These are phyloP conservation scores for Nigrospora osmanthi DNA, from an alignment of 2,329 filamentous ascomycete species.

Conservation along the genomic window DNA sequence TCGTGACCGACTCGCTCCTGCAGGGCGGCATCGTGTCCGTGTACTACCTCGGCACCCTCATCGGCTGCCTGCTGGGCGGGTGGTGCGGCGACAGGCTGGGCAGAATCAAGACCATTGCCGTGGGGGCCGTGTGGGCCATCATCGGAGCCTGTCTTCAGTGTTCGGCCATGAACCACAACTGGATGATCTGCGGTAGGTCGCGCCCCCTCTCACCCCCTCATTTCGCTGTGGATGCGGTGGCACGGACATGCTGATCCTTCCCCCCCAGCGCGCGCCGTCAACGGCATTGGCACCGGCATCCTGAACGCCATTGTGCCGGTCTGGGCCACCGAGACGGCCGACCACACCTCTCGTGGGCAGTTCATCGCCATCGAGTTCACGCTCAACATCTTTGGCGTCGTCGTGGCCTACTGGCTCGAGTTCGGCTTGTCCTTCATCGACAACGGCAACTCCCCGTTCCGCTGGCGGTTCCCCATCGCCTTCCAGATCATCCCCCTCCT, in stretches of 20 bases:
- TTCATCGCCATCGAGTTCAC: slow-evolving; percentile 69
- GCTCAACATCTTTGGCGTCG: slow-evolving; percentile 64
- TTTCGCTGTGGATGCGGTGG: background rate
- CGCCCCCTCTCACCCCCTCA: no score
- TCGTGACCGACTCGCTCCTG: slow-evolving; percentile 50
- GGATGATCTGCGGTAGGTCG: slow-evolving; percentile 59
- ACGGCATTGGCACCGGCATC: slow-evolving; percentile 61
- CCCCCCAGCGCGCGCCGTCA: slow-evolving; percentile 44
- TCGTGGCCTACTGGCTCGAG: slow-evolving; percentile 53
- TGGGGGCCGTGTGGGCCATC: slow-evolving; percentile 49
- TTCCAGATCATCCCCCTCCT: slow-evolving; percentile 62
- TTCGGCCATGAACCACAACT: slow-evolving; percentile 55
- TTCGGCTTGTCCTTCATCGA: slow-evolving; percentile 56
- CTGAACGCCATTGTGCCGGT: slow-evolving; percentile 64
- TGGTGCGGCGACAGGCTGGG: slow-evolving; percentile 57
- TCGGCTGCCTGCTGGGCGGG: slow-evolving; percentile 56
- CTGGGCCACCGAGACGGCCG: slow-evolving; percentile 63
- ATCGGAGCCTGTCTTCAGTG: slow-evolving; percentile 57
- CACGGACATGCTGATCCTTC: slow-evolving; percentile 1
- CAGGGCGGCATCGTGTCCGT: slow-evolving; percentile 55
- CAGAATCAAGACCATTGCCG: slow-evolving; percentile 54
- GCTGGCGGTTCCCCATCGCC: slow-evolving; percentile 62
- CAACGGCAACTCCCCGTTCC: slow-evolving; percentile 46
- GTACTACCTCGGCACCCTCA: slow-evolving; percentile 51
- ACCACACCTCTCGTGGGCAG: slow-evolving; percentile 59